Evolutionary conservation across 192 early-diverging fungal species (phyloP).

Genomic region (Coemansia sp.): DNA sequence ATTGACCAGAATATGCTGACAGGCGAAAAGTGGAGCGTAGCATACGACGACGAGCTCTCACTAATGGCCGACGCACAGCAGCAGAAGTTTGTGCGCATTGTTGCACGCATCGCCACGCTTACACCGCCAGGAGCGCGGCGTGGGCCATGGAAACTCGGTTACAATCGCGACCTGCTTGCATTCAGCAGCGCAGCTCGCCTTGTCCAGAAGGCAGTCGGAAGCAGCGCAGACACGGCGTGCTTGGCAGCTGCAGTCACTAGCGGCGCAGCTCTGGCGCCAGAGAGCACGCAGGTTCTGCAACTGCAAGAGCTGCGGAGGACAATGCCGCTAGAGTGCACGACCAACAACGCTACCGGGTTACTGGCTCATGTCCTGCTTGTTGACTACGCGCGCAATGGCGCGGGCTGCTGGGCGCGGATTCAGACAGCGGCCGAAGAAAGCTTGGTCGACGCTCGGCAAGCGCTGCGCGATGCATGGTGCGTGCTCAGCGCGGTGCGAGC

Average conservation of each 20-base stretch:
- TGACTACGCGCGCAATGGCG: slow-evolving; percentile 16
- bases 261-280: slow-evolving; percentile 1
- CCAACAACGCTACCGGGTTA: slow-evolving; percentile 26
- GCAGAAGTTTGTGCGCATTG: slow-evolving; percentile 22
- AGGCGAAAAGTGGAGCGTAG: slow-evolving; percentile 41
- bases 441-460: slow-evolving; percentile 18
- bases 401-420: slow-evolving; percentile 31
- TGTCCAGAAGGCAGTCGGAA: slow-evolving; percentile 27
- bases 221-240: slow-evolving; percentile 25
- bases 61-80: slow-evolving; percentile 12
- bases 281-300: slow-evolving; percentile 1
- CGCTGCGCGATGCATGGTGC: slow-evolving; percentile 19
- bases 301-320: slow-evolving; percentile 11
- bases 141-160: slow-evolving; percentile 54
- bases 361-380: slow-evolving; percentile 37
- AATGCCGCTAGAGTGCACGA: slow-evolving; percentile 35
- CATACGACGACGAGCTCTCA: slow-evolving; percentile 38
- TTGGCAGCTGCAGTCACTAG: slow-evolving; percentile 1
- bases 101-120: slow-evolving; percentile 46
- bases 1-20: slow-evolving; percentile 37
- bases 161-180: slow-evolving; percentile 69
- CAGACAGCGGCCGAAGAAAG: slow-evolving; percentile 17
- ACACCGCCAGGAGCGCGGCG: slow-evolving; percentile 18
- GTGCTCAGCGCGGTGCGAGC: slow-evolving; percentile 37
- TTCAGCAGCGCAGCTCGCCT: slow-evolving; percentile 71